Base-by-base conservation (phyloP, 306 rosid species). In the Sicyos edulis region DNA sequence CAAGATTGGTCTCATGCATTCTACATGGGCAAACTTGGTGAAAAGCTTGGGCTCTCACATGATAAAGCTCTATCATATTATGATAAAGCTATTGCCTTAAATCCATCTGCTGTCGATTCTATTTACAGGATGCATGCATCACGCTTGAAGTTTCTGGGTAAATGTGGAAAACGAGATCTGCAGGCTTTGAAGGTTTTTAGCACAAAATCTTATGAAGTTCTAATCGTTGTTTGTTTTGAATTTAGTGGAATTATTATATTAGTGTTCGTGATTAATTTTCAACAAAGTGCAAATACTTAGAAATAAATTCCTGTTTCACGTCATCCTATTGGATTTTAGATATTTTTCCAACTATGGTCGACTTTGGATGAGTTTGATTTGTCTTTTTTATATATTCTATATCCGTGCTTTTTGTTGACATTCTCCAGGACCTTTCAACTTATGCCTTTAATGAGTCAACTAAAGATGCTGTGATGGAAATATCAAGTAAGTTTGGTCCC, bases 121-220 rank as follows among this genome's bases (percentile, higher is more conserved):
- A 87, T 92, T 80, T 92, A 92, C 85, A 90, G 98, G 82, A 87
- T 92, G 92, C 98, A 92, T 83, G 96, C 96, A 63, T 92, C 98
- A 4, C 98, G 98, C 72, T 80, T 92, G 79, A 92, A 92, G 89
- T 84, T 90, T 54, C 87, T 92, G 45, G 79, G 59, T 74, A 86
- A 78, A 62, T 73, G 83, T 26, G 92, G 90, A 81, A 87, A 87
- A 80, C 87, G 85, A 72, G 86, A 83, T 77, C 78, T 77, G 80
- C 93, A 87, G 72, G 78, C 80, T 83, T 77, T 90, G 72, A 88
- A 92, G 98, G 98, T 92, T 78, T 32, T 13, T 55, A 45, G n/a
- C 37, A 17, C 20, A 44, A 66, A 66, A 45, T 45, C 16, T 47
- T 65, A 65, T 66, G 6, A 21, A 66, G 12, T 12, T 66, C 12